These are phyloP conservation scores for Heterobasidion irregulare DNA, from an alignment of 1,284 basidiomycete genomes.

Conservation along the genomic window DNA sequence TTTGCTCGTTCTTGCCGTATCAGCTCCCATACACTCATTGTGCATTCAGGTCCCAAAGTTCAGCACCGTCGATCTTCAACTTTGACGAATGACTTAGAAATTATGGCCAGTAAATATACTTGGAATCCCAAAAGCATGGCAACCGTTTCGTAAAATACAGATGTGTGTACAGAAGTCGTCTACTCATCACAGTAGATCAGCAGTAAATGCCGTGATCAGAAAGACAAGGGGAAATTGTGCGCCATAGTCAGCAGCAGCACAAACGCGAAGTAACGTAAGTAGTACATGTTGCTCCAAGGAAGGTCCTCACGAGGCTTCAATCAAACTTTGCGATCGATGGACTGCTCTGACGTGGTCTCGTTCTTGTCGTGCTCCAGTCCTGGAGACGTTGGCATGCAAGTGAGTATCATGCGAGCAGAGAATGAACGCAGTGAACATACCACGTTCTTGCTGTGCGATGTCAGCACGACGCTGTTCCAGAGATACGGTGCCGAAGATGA, in stretches of 20 bases:
- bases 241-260: not conserved
- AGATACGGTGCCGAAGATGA: constrained; percentile 66
- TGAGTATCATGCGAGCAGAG: not conserved
- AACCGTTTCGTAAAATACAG: not conserved
- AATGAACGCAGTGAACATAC: constrained; percentile 15
- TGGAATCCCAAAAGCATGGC: not conserved
- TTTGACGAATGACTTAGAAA: too few relatives aligned
- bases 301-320: not conserved
- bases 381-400: not conserved
- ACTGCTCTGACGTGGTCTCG: constrained; percentile 1
- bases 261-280: not conserved
- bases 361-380: constrained; percentile 3
- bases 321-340: constrained; percentile 9
- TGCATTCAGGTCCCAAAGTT: too few relatives aligned
- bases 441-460: constrained; percentile 38
- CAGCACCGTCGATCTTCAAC: too few relatives aligned
- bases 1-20: too few relatives aligned
- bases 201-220: not conserved
- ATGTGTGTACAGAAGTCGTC: not conserved
- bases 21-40: too few relatives aligned
- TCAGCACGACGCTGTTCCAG: constrained; percentile 48
- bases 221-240: not conserved
- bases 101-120: too few relatives aligned
- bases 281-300: not conserved
- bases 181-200: too few relatives aligned